These are phyloP conservation scores for Eremothecium sinecaudum DNA, from an alignment of 1,139 yeast species.

Conservation along the genomic window DNA sequence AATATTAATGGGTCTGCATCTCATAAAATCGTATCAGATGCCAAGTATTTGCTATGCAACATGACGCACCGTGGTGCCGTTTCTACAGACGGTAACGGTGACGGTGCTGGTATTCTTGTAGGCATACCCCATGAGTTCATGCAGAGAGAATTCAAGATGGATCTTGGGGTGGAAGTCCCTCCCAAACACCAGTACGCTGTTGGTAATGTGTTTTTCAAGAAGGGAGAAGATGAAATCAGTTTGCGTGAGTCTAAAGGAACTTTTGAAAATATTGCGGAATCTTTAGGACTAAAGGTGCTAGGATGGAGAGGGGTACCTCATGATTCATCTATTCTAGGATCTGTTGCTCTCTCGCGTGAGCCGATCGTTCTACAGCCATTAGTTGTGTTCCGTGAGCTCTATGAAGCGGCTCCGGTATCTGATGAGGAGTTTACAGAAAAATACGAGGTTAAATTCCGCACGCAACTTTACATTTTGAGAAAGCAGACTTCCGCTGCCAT, in stretches of 20 bases:
- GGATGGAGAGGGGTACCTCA: conserved; percentile 98
- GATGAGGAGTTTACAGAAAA: conserved; percentile 45
- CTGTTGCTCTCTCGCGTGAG: conserved; percentile 89
- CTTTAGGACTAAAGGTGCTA: conserved; percentile 69
- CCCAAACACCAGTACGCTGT: conserved; percentile 82
- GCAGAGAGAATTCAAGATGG: conserved; percentile 64
- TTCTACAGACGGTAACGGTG: conserved; percentile 94
- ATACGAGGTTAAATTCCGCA: conserved; percentile 64
- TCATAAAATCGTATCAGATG: conserved; percentile 91
- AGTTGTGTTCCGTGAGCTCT: conserved; percentile 56
- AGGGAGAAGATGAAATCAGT: conserved; percentile 46
- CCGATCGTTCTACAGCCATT: conserved; percentile 87
- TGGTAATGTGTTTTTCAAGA: conserved; percentile 87
- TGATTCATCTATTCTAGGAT: conserved; percentile 86
- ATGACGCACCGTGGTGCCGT: conserved; percentile 99
- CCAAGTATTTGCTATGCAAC: conserved; percentile 77
- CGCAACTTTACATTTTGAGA: conserved; percentile 74
- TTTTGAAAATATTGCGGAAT: conserved; percentile 70
- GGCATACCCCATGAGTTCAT: conserved; percentile 87
- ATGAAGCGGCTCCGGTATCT: conserved; percentile 34
- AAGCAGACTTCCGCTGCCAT: conserved; percentile 85
- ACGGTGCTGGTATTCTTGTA: conserved; percentile 95
- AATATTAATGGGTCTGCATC: conserved; percentile 81
- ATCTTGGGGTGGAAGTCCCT: conserved; percentile 45
- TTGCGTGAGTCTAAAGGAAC: conserved; percentile 61